These are phyloP conservation scores for Gelatoporia subvermispora DNA, from an alignment of 768 basidiomycete genomes.

Conservation along the genomic window DNA sequence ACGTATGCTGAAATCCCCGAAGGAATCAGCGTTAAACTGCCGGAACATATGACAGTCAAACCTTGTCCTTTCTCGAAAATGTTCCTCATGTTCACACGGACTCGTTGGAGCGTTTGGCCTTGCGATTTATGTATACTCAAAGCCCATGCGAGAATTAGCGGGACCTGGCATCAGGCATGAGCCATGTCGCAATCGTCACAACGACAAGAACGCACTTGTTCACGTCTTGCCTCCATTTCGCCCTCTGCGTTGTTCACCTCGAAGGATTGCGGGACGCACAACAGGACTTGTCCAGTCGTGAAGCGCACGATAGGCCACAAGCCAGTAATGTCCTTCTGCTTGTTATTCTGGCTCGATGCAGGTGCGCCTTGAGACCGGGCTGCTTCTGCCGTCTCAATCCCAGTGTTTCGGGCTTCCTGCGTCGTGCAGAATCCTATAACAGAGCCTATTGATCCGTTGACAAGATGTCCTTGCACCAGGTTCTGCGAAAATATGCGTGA, in stretches of 20 bases:
- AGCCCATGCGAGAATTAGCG: constrained; percentile 78
- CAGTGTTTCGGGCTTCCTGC: constrained; percentile 35
- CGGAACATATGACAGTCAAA: constrained; percentile 16
- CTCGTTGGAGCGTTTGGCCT: constrained; percentile 82
- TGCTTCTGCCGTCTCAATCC: constrained; percentile 27
- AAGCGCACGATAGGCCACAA: constrained; percentile 64
- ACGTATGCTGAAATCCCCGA: constrained; percentile 50
- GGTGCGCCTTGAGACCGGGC: not conserved
- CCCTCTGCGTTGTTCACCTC: constrained; percentile 60
- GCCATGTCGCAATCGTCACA: not conserved
- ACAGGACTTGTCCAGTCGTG: constrained; percentile 37
- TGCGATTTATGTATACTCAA: constrained; percentile 88
- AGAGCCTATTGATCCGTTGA: constrained; percentile 65
- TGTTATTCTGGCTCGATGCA: constrained; percentile 11
- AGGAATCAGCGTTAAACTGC: not conserved
- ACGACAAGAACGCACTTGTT: constrained; percentile 39
- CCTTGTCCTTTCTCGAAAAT: constrained; percentile 84
- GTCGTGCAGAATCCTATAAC: constrained; percentile 18
- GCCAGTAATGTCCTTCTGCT: not conserved
- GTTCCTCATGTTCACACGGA: constrained; percentile 69
- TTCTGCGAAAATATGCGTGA: constrained; percentile 40
- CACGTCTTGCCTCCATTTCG: constrained; percentile 50
- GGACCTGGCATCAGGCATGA: constrained; percentile 30
- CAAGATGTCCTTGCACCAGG: constrained; percentile 58
- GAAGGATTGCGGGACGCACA: constrained; percentile 56